A percentile compares a stretch with the other conserved stretches of the same genome.
These are phyloP conservation scores for Moesziomyces parantarcticus DNA, from an alignment of 1,284 basidiomycete species.

Conservation along the genomic window DNA sequence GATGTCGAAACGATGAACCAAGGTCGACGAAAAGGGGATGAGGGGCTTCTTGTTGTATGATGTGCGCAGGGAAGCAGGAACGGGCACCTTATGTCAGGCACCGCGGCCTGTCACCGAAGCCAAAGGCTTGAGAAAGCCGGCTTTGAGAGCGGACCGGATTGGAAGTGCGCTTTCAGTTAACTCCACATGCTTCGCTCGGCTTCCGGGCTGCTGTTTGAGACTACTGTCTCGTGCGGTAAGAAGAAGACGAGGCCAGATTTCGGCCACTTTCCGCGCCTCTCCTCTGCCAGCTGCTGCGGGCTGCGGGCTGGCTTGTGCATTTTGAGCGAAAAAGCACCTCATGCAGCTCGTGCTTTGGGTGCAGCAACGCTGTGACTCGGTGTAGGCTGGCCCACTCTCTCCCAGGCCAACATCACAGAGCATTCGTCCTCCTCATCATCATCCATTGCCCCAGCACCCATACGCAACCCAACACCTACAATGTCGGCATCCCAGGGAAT, in stretches of 20 bases:
- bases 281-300: no score
- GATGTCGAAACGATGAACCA: neutral
- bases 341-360: slow-evolving; percentile 4
- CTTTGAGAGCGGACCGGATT: slow-evolving; percentile 21
- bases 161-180: neutral
- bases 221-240: slow-evolving; percentile 32
- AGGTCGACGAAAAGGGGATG: neutral
- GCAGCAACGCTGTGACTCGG: slow-evolving; percentile 16
- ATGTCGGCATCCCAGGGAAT: slow-evolving; percentile 49
- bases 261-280: slow-evolving; percentile 16
- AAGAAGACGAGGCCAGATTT: slow-evolving; percentile 6
- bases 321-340: slow-evolving; percentile 11
- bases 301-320: slow-evolving; percentile 36
- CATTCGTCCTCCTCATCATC: neutral
- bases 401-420: neutral
- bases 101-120: slow-evolving; percentile 24
- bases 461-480: neutral
- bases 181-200: slow-evolving; percentile 26
- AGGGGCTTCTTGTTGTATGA: neutral
- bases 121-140: slow-evolving; percentile 3
- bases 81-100: slow-evolving; percentile 19
- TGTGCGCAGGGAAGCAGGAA: neutral
- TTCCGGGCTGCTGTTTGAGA: neutral
- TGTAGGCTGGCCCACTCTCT: neutral
- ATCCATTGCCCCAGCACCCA: neutral